These are phyloP conservation scores for Scytalidium sp. DNA, from an alignment of 2,329 filamentous ascomycete genomes.

Conservation along the genomic window DNA sequence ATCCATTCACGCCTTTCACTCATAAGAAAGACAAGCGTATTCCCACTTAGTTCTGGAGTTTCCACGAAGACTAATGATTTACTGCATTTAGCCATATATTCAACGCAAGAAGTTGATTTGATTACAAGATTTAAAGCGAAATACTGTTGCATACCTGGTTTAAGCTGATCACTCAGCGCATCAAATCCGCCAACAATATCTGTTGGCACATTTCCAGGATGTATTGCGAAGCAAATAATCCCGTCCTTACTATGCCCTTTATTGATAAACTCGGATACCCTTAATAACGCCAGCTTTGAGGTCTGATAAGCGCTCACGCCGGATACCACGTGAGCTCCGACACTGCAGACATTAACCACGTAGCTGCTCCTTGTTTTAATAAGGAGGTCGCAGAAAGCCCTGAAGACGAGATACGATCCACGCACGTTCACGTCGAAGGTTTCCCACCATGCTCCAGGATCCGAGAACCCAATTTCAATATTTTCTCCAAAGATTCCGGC, in stretches of 20 bases:
- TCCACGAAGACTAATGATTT: slow-evolving; percentile 27
- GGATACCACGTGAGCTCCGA: slow-evolving; percentile 36
- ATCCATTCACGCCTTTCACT: slow-evolving; percentile 41
- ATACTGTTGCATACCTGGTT: slow-evolving; percentile 6
- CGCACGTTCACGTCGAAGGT: slow-evolving; percentile 46
- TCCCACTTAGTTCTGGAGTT: slow-evolving; percentile 32
- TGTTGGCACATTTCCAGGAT: slow-evolving; percentile 31
- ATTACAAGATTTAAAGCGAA: neutral
- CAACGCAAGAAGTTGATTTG: slow-evolving; percentile 1
- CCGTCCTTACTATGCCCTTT: slow-evolving; percentile 41
- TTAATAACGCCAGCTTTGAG: slow-evolving; percentile 45
- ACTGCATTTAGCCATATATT: slow-evolving; percentile 12
- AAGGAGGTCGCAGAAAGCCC: slow-evolving; percentile 37
- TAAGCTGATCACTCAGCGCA: slow-evolving; percentile 7
- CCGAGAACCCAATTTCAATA: slow-evolving; percentile 14
- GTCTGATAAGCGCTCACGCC: slow-evolving; percentile 42
- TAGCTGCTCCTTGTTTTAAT: slow-evolving; percentile 32
- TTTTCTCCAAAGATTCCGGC: slow-evolving; percentile 34
- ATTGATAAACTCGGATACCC: slow-evolving; percentile 45
- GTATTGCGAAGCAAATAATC: slow-evolving; percentile 34
- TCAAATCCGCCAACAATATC: slow-evolving; percentile 14
- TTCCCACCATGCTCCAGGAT: slow-evolving; percentile 34
- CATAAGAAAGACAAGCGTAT: slow-evolving; percentile 42
- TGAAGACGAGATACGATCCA: slow-evolving; percentile 42
- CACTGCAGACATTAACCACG: slow-evolving; percentile 44